A percentile compares a stretch with the other conserved stretches of the same genome.
Evolutionary conservation across 2,329 filamentous ascomycete species (phyloP).

Genomic region (Periconia sp.): DNA sequence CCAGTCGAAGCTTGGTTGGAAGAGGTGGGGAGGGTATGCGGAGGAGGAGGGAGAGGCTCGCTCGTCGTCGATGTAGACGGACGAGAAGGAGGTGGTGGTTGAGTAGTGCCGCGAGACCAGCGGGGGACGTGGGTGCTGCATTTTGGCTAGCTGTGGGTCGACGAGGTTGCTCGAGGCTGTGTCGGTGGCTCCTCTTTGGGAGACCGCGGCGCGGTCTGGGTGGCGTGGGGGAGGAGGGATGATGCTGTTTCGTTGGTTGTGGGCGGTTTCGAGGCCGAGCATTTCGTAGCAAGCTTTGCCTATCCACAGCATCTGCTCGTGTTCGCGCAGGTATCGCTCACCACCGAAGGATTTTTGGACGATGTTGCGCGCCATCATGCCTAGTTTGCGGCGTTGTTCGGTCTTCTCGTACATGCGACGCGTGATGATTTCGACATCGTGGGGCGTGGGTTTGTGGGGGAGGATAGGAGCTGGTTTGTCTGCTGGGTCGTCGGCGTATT

Average conservation of each 20-base stretch:
- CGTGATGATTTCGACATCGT: constrained; percentile 57
- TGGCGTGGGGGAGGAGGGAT: constrained; percentile 26
- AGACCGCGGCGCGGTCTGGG: constrained; percentile 27
- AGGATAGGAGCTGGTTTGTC: constrained; percentile 45
- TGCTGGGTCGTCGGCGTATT: constrained; percentile 57
- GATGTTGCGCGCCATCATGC: constrained; percentile 60
- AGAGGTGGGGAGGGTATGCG: not conserved
- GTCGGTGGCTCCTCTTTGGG: constrained; percentile 12
- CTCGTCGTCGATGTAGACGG: constrained; percentile 30
- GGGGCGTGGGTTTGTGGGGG: constrained; percentile 51
- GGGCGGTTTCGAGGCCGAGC: constrained; percentile 28
- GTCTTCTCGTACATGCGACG: constrained; percentile 63
- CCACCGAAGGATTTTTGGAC: constrained; percentile 63
- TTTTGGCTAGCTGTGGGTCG: constrained; percentile 39
- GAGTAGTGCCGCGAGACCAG: constrained; percentile 24
- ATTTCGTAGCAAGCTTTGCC: constrained; percentile 40
- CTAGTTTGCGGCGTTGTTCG: constrained; percentile 57
- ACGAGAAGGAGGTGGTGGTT: constrained; percentile 34
- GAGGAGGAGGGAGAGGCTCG: not conserved
- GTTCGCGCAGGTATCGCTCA: constrained; percentile 62
- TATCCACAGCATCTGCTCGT: constrained; percentile 56
- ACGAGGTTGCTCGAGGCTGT: constrained; percentile 24
- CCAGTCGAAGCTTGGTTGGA: constrained; percentile 12
- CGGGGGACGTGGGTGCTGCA: constrained; percentile 37
- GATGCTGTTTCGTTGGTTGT: not conserved